phyloP scores from a whole-genome alignment of 2,329 filamentous ascomycete genomes.

The Fusarium caatingaense region DNA sequence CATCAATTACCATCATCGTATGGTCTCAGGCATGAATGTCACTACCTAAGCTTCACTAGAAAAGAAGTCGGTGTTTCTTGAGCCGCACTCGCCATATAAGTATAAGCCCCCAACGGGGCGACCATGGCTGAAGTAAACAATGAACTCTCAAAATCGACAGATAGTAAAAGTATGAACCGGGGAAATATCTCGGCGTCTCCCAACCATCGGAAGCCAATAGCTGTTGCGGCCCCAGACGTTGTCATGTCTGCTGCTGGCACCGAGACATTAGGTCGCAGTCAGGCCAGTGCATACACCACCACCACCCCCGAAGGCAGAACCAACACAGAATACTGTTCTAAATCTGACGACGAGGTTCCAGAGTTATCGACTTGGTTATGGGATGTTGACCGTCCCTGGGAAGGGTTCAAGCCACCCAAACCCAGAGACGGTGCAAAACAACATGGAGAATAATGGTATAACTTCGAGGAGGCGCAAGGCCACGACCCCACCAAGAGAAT shows the following conservation, averaged over 20 bases:
- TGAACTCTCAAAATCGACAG: constrained; percentile 1
- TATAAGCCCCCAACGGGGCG: constrained; percentile 16
- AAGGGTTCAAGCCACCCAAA: constrained; percentile 5
- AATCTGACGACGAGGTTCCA: neutral
- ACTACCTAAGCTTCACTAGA: constrained; percentile 11
- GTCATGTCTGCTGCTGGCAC: neutral
- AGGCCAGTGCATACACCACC: neutral
- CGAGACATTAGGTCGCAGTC: constrained; percentile 2
- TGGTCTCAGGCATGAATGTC: constrained; percentile 13
- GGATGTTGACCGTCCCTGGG: constrained; percentile 19
- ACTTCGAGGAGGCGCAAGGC: neutral
- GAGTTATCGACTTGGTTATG: constrained; percentile 15
- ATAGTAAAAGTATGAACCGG: neutral
- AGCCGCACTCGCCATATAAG: constrained; percentile 19
- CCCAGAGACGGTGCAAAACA: neutral
- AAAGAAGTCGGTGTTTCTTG: constrained; percentile 3
- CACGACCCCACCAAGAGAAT: neutral
- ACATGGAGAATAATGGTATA: neutral
- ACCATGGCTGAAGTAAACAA: neutral
- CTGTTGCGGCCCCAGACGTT: neutral
- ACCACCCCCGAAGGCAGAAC: neutral
- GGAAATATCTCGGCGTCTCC: neutral
- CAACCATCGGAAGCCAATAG: neutral
- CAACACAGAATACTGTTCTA: no score
- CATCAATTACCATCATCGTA: neutral